Base-by-base conservation (phyloP, 2,329 filamentous ascomycete species). In the Aureobasidium sp. region DNA sequence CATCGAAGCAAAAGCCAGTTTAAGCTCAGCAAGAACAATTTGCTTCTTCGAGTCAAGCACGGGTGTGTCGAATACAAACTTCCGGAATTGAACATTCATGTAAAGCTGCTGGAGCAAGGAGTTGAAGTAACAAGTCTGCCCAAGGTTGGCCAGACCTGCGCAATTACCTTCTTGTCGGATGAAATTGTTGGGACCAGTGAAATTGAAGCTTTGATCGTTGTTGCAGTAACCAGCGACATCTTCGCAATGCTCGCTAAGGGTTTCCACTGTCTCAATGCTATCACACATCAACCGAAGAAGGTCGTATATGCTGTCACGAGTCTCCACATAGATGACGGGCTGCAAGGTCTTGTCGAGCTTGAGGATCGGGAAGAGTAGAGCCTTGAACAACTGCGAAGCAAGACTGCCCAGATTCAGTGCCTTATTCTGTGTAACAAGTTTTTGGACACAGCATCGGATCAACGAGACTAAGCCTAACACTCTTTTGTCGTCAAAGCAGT, bases 91-190 rank as follows among this genome's bases (percentile, higher is more conserved):
- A 16, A 89, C 77, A 70, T 99, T 97, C 91, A 97, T 97, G 78
- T 93, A 99, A 0, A 99, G 83, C 71, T 99, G 94, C 0, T 91
- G 93, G 64, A 97, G 82, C 0, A 99, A 78, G 0, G 94, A 97
- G 72, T 99, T 99, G 71, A 97, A 83, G 72, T 99, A 99, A 75
- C 94, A 99, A 0, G 95, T 97, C 71, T 97, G 96, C 10, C 91
- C 94, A 16, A 97, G 81, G 69, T 99, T 99, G 62, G 83, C 83
- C 21, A 99, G 75, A 1, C 94, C 94, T n/a, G 89, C 85, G 71
- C 96, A 96, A 21, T 91, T 91, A 65, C 89, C 89, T 1, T 83
- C 76, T 2, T 90, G 86, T 64, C 91, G 85, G n/a, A 95, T 82
- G 16, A 85, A 83, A 16, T 21, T 13, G 2, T 47, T 25, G 10